Conservation (phyloP, 345 rosid species). For the Salix purpurea region DNA sequence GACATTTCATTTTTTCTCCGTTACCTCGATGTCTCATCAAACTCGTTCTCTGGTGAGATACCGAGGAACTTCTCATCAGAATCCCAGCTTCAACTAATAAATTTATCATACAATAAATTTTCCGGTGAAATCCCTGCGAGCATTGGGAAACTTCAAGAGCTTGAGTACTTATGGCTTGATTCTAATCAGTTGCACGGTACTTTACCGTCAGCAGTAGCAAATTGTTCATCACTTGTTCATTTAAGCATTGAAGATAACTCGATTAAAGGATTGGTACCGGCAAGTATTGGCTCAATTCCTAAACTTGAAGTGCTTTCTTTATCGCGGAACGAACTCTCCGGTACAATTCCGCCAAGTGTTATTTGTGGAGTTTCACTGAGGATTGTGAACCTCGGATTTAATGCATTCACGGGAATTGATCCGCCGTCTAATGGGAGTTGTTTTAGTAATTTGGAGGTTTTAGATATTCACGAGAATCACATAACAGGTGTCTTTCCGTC, state of each 20-base stretch:
- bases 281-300: constrained; percentile 67
- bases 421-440: constrained; percentile 47
- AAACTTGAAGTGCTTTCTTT: constrained; percentile 63
- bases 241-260: constrained; percentile 65
- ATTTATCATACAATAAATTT: constrained; percentile 72
- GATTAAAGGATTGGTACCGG: constrained; percentile 68
- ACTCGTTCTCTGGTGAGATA: constrained; percentile 60
- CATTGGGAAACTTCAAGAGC: constrained; percentile 55
- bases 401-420: constrained; percentile 44
- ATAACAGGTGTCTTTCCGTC: constrained; percentile 56
- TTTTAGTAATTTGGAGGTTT: constrained; percentile 44
- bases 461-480: constrained; percentile 60
- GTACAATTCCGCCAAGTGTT: constrained; percentile 53
- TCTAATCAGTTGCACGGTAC: constrained; percentile 64
- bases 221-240: constrained; percentile 75
- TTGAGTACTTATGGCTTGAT: constrained; percentile 77
- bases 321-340: constrained; percentile 60
- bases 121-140: constrained; percentile 68
- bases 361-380: constrained; percentile 59
- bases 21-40: constrained; percentile 72
- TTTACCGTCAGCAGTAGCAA: constrained; percentile 71
- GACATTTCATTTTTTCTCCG: constrained; percentile 50
- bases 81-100: constrained; percentile 62
- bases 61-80: constrained; percentile 26
- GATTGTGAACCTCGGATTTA: constrained; percentile 61